Base-by-base conservation (phyloP, 495 filamentous ascomycete genomes). In the Usnea hakonensis region DNA sequence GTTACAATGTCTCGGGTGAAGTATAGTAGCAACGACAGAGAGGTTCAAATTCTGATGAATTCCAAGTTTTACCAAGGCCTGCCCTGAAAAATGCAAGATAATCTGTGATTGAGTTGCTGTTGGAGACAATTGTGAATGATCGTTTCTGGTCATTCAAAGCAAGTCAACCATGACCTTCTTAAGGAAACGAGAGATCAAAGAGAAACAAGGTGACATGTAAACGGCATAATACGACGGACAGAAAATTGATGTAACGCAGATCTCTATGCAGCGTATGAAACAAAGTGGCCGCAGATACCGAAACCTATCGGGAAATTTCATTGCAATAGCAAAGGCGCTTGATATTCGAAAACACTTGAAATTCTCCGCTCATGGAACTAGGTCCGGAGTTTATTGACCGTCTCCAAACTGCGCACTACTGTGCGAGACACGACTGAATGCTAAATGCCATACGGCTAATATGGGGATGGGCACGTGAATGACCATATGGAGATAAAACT, bases 161-260 rank as follows among this genome's bases (percentile, higher is more conserved):
- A 50, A 50, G 46, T 13, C 30, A 28, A 50, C 46, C 46, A 0
- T 50, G 46, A 30, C 46, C 26, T 16, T 50, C 46, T 50, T 30
- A 50, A 50, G 5, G 46, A 6, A 46, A 50, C 30, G 35, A 60
- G 33, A 60, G 8, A 6, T 21, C 26, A 44, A 40, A 16, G 23
- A 36, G n/a, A 50, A 33, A 48, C 7, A 52, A 23, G 26, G 40
- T 60, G 58, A 44, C 58, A 44, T 60, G 30, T 30, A 7, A 60
- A 7, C 3, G 11, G n/a, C 43, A 33, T 44, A 36, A 26, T 32
- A 23, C 35, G 19, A 40, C 58, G 58, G 58, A 59, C 37, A 48
- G 23, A 52, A 50, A 52, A 33, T 23, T 37, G 33, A 52, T 23
- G 58, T 44, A 23, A 14, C 26, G 11, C 44, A 28, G 44, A 48